A percentile compares a stretch with the other conserved stretches of the same genome.
phyloP scores from a whole-genome alignment of 257 asterid genomes.

The Solanum sparsipilum region DNA sequence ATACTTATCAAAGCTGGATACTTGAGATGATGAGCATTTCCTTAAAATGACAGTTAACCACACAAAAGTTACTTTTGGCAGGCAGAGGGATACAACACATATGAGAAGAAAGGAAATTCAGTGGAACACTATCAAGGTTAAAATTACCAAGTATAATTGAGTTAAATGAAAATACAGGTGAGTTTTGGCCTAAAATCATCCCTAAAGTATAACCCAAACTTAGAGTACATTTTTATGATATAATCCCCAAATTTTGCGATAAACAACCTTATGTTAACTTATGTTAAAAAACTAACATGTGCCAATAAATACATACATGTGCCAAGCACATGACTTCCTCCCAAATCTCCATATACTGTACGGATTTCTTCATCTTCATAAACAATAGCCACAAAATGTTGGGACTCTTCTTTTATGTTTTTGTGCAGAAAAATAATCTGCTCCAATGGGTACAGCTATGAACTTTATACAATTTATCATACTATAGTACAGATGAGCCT shows the following conservation, averaged over 20 bases:
- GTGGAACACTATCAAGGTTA: background rate
- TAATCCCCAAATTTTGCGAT: too few relatives aligned
- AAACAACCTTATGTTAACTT: too few relatives aligned
- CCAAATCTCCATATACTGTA: background rate
- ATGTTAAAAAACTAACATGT: too few relatives aligned
- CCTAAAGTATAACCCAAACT: too few relatives aligned
- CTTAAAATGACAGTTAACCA: background rate
- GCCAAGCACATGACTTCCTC: background rate
- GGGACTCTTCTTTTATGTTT: background rate
- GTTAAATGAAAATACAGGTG: background rate
- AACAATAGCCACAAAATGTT: background rate
- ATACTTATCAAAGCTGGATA: background rate
- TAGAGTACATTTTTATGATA: too few relatives aligned
- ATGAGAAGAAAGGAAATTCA: background rate
- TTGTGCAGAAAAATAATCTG: background rate
- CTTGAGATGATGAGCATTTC: background rate
- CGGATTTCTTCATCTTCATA: background rate
- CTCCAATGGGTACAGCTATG: background rate
- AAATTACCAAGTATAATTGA: background rate
- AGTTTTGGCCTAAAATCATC: too few relatives aligned
- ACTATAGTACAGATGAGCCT: background rate
- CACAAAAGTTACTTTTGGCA: background rate
- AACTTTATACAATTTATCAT: background rate
- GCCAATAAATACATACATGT: background rate
- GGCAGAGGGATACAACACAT: background rate